A percentile compares a stretch with the other conserved stretches of the same genome.
phyloP scores from a whole-genome alignment of 2,329 filamentous ascomycete genomes.

The Trichophyton simii region DNA sequence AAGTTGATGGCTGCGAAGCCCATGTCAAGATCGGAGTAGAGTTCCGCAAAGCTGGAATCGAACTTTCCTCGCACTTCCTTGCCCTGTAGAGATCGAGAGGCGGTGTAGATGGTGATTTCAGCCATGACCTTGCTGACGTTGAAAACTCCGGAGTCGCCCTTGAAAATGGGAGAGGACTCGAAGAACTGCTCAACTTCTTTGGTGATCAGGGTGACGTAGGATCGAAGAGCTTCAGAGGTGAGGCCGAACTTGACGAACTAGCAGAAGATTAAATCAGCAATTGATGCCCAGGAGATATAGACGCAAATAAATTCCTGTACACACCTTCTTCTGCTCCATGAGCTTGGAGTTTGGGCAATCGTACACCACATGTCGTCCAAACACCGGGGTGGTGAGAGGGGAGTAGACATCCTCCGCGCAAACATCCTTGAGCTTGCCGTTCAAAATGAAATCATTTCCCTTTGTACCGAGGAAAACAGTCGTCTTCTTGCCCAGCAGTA shows the following conservation, averaged over 20 bases:
- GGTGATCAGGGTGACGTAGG: constrained; percentile 68
- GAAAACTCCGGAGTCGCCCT: constrained; percentile 54
- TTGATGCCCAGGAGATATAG: neutral
- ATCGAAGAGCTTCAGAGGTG: constrained; percentile 48
- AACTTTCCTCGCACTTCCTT: constrained; percentile 70
- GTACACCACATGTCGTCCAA: constrained; percentile 78
- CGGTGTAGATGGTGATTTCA: constrained; percentile 82
- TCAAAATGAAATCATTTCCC: constrained; percentile 84
- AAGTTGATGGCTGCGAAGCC: constrained; percentile 85
- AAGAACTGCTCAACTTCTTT: constrained; percentile 62
- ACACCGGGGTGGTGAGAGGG: constrained; percentile 57
- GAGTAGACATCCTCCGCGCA: constrained; percentile 85
- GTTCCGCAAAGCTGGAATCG: constrained; percentile 63
- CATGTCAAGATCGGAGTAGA: constrained; percentile 84
- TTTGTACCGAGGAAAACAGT: constrained; percentile 71
- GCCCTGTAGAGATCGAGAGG: constrained; percentile 73
- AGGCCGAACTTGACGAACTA: constrained; percentile 53
- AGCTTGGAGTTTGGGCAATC: constrained; percentile 84
- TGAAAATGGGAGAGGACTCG: constrained; percentile 53
- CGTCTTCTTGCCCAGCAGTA: constrained; percentile 77
- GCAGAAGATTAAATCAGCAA: neutral
- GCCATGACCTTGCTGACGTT: constrained; percentile 66
- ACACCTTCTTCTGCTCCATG: constrained; percentile 91
- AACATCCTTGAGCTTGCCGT: constrained; percentile 79
- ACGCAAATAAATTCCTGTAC: constrained; percentile 9